These are phyloP conservation scores for Pseudogymnoascus sp. DNA, from an alignment of 2,329 filamentous ascomycete species.

Conservation along the genomic window DNA sequence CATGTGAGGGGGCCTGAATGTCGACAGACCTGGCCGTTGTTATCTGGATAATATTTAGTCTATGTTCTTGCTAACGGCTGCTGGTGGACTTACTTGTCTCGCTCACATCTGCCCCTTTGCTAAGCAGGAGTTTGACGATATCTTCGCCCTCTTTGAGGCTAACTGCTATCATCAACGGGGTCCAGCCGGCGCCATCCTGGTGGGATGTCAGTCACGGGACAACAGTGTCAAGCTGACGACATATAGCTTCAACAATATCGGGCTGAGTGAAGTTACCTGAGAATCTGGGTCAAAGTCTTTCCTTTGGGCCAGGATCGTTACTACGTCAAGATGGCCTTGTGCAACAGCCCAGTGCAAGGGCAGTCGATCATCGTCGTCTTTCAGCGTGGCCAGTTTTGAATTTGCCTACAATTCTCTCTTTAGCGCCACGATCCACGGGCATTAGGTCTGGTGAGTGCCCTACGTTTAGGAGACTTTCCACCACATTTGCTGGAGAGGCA, in stretches of 20 bases:
- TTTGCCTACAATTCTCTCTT: slow-evolving; percentile 52
- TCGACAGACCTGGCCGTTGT: slow-evolving; percentile 52
- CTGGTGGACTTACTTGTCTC: slow-evolving; percentile 50
- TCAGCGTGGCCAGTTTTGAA: slow-evolving; percentile 61
- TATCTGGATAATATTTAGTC: slow-evolving; percentile 37
- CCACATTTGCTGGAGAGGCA: slow-evolving; percentile 48
- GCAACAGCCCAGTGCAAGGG: slow-evolving; percentile 92
- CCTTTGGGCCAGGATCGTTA: slow-evolving; percentile 60
- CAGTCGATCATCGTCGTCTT: slow-evolving; percentile 81
- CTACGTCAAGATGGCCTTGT: slow-evolving; percentile 69
- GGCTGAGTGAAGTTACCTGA: slow-evolving; percentile 44
- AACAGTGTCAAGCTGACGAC: background rate
- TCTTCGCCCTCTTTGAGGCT: slow-evolving; percentile 65
- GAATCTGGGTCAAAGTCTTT: slow-evolving; percentile 78
- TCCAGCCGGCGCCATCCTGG: slow-evolving; percentile 73
- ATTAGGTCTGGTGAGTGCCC: slow-evolving; percentile 21
- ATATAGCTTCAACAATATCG: background rate
- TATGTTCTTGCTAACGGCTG: too few species aligned
- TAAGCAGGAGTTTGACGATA: slow-evolving; percentile 59
- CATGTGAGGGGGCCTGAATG: background rate
- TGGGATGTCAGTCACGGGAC: background rate
- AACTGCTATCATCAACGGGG: slow-evolving; percentile 73
- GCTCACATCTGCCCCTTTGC: slow-evolving; percentile 64
- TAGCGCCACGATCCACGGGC: background rate
- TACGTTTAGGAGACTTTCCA: slow-evolving; percentile 68